Conservation (phyloP, 371 early-diverging fungal species). For the Apophysomyces elegans region DNA sequence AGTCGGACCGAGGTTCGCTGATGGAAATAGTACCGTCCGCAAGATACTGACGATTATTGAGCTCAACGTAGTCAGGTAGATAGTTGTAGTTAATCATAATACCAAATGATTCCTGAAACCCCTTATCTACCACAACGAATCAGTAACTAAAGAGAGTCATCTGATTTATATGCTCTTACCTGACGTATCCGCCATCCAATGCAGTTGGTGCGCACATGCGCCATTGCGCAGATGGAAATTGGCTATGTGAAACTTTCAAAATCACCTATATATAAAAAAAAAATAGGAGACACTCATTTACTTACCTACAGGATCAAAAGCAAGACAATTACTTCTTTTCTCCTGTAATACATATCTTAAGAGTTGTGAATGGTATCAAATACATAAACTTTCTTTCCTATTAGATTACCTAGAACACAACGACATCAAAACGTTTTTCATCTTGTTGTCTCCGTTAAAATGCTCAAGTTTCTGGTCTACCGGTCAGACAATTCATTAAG, state of each 20-base stretch:
- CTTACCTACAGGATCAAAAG: slow-evolving; percentile 80
- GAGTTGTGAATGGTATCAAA: background rate
- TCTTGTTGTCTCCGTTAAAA: slow-evolving; percentile 30
- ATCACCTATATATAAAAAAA: background rate
- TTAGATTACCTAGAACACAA: slow-evolving; percentile 68
- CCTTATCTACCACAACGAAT: slow-evolving; percentile 47
- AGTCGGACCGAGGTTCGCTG: slow-evolving; percentile 3
- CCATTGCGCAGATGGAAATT: slow-evolving; percentile 93
- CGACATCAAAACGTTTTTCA: slow-evolving; percentile 65
- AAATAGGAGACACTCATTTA: background rate
- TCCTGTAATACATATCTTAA: slow-evolving; percentile 64
- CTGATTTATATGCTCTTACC: slow-evolving; percentile 18
- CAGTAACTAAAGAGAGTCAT: background rate
- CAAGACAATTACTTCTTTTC: slow-evolving; percentile 57
- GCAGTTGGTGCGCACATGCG: slow-evolving; percentile 79
- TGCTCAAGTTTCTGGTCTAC: slow-evolving; percentile 15
- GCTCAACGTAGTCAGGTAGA: slow-evolving; percentile 22
- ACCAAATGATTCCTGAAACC: slow-evolving; percentile 79
- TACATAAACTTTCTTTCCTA: background rate
- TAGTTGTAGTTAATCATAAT: slow-evolving; percentile 93
- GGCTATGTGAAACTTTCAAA: slow-evolving; percentile 34
- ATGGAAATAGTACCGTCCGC: slow-evolving; percentile 1
- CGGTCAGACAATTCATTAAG: background rate
- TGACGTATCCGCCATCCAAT: slow-evolving; percentile 84
- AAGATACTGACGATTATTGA: slow-evolving; percentile 5